phyloP scores from a whole-genome alignment of 2,329 filamentous ascomycete genomes.

The Penicillium fuscoglaucum region DNA sequence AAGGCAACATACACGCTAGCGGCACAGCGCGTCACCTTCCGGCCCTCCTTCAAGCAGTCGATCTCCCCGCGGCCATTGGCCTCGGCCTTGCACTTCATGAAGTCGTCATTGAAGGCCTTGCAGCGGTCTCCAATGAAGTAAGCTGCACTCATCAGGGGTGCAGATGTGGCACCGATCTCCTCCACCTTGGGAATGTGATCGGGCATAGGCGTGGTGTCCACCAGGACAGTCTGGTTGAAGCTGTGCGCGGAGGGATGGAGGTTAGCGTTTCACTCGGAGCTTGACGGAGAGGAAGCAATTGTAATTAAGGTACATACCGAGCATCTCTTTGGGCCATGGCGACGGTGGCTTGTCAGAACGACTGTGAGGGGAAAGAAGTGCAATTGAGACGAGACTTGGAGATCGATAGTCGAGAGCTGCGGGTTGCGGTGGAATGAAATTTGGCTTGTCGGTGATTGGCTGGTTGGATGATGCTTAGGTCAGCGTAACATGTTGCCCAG shows the following conservation, averaged over 20 bases:
- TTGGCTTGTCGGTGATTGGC: slow-evolving; percentile 38
- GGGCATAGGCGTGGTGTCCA: slow-evolving; percentile 95
- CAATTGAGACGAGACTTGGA: slow-evolving; percentile 26
- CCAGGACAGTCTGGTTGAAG: slow-evolving; percentile 90
- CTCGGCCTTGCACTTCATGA: slow-evolving; percentile 99
- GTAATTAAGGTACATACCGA: slow-evolving; percentile 26
- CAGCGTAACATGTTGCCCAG: slow-evolving; percentile 10
- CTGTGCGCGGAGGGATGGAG: slow-evolving; percentile 52
- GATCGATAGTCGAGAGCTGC: slow-evolving; percentile 26
- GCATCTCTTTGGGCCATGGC: slow-evolving; percentile 37
- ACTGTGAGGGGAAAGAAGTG: slow-evolving; percentile 14
- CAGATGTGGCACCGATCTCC: slow-evolving; percentile 90
- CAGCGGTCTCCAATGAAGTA: slow-evolving; percentile 98
- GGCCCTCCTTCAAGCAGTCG: slow-evolving; percentile 93
- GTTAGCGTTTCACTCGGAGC: slow-evolving; percentile 21
- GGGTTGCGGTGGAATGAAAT: slow-evolving; percentile 35
- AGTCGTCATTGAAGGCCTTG: slow-evolving; percentile 96
- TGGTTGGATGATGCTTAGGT: slow-evolving; percentile 20
- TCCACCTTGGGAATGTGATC: slow-evolving; percentile 87
- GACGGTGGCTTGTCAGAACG: slow-evolving; percentile 22
- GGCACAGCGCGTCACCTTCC: slow-evolving; percentile 94
- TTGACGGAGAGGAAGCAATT: not conserved
- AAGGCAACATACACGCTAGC: slow-evolving; percentile 79
- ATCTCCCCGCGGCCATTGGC: slow-evolving; percentile 86
- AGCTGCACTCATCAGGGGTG: slow-evolving; percentile 83